Evolutionary conservation across 2,329 filamentous ascomycete genomes (phyloP).

Genomic region (Neodidymelliopsis sp.): DNA sequence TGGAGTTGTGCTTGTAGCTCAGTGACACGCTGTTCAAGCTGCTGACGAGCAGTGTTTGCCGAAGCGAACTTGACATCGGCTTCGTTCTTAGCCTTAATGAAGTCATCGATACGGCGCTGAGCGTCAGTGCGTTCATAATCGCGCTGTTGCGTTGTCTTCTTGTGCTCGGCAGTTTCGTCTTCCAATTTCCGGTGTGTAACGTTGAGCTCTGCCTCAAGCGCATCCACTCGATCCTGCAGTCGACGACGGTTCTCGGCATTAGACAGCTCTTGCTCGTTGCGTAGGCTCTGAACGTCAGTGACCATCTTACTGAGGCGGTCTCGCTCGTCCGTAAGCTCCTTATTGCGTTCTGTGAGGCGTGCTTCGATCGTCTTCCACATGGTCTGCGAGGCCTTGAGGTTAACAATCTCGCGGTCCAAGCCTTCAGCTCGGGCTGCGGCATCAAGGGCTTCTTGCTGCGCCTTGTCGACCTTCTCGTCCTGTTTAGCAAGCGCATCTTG

Average conservation of each 20-base stretch:
- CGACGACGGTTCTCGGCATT: conserved; percentile 84
- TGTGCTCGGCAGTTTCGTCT: conserved; percentile 82
- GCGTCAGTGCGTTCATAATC: conserved; percentile 89
- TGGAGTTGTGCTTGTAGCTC: conserved; percentile 88
- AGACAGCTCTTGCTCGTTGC: conserved; percentile 88
- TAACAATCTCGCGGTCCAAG: conserved; percentile 87
- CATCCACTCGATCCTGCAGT: conserved; percentile 78
- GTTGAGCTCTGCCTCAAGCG: conserved; percentile 78
- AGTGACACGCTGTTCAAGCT: conserved; percentile 86
- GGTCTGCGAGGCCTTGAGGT: conserved; percentile 93
- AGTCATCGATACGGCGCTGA: conserved; percentile 91
- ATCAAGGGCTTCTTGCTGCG: conserved; percentile 91
- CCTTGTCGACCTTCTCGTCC: conserved; percentile 88
- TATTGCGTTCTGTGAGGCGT: conserved; percentile 86
- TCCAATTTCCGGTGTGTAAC: conserved; percentile 82
- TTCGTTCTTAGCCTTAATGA: conserved; percentile 79
- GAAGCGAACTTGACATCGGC: conserved; percentile 86
- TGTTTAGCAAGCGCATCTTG: conserved; percentile 88
- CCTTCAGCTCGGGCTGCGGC: conserved; percentile 82
- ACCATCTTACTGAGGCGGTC: conserved; percentile 83
- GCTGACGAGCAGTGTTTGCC: conserved; percentile 85
- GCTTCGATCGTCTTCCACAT: conserved; percentile 94
- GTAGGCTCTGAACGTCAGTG: conserved; percentile 82
- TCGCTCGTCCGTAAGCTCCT: conserved; percentile 82
- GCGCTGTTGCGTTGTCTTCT: conserved; percentile 81